phyloP scores from a whole-genome alignment of 805 yeast genomes.

The Yamadazyma nakazawae region DNA sequence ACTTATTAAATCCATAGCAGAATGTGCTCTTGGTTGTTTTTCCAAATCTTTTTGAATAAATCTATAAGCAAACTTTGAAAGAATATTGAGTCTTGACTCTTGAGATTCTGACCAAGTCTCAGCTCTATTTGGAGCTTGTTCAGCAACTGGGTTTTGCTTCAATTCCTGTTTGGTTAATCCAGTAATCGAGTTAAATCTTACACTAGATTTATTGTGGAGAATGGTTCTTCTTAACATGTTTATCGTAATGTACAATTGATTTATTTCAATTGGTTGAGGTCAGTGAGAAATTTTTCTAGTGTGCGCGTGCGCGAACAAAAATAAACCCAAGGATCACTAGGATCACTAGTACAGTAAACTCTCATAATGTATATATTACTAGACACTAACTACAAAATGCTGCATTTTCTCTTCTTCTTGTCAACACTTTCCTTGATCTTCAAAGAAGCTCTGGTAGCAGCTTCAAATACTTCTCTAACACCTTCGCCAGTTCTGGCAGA shows the following conservation, averaged over 20 bases:
- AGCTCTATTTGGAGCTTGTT: constrained; percentile 76
- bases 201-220: neutral
- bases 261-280: constrained; percentile 8
- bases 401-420: constrained; percentile 64
- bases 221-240: constrained; percentile 12
- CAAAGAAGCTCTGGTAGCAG: constrained; percentile 88
- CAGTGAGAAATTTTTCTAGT: neutral
- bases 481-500: constrained; percentile 90
- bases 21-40: constrained; percentile 72
- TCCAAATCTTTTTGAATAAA: constrained; percentile 68
- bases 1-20: constrained; percentile 81
- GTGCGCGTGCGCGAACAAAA: neutral
- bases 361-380: neutral
- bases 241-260: constrained; percentile 1
- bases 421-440: constrained; percentile 58
- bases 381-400: constrained; percentile 48
- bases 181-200: constrained; percentile 15
- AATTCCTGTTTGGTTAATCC: constrained; percentile 25
- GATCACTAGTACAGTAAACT: too few species aligned
- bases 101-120: constrained; percentile 73
- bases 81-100: constrained; percentile 53
- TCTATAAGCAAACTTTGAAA: constrained; percentile 51
- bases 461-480: constrained; percentile 89
- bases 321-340: too few species aligned
- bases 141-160: constrained; percentile 23